Conservation (phyloP, 2,329 filamentous ascomycete genomes). For the Laburnicola sp. region DNA sequence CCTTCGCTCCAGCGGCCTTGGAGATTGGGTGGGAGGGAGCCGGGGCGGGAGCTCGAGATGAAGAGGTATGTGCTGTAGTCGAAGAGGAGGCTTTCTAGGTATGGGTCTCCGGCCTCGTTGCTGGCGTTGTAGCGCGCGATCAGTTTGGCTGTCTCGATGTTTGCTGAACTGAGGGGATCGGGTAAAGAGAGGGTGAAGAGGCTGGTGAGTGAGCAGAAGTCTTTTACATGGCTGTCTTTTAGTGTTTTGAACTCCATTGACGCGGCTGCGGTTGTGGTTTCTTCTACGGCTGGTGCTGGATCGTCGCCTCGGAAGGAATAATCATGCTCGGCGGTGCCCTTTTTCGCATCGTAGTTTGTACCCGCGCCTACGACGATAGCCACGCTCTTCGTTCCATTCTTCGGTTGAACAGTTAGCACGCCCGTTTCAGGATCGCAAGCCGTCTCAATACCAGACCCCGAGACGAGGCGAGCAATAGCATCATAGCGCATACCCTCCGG, state of each 20-base stretch:
- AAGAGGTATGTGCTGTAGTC: slow-evolving; percentile 59
- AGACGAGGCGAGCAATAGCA: slow-evolving; percentile 40
- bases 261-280: slow-evolving; percentile 38
- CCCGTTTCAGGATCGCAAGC: slow-evolving; percentile 15
- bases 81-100: slow-evolving; percentile 57
- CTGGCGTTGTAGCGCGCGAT: slow-evolving; percentile 34
- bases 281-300: slow-evolving; percentile 47
- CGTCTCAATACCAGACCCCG: slow-evolving; percentile 15
- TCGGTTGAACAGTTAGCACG: slow-evolving; percentile 13
- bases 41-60: slow-evolving; percentile 57
- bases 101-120: slow-evolving; percentile 50
- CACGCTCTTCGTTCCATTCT: slow-evolving; percentile 25
- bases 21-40: slow-evolving; percentile 58
- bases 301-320: slow-evolving; percentile 57
- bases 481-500: slow-evolving; percentile 53
- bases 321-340: slow-evolving; percentile 49
- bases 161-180: slow-evolving; percentile 48
- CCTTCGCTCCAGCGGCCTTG: slow-evolving; percentile 60
- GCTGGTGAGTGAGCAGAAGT: slow-evolving; percentile 47
- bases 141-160: slow-evolving; percentile 44
- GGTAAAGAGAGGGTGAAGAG: slow-evolving; percentile 53
- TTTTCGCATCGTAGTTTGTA: slow-evolving; percentile 57
- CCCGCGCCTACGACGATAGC: slow-evolving; percentile 50
- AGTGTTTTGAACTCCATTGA: slow-evolving; percentile 40
- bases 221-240: slow-evolving; percentile 43